Evolutionary conservation across 2,329 filamentous ascomycete species (phyloP).

Genomic region (Claviceps fusiformis): DNA sequence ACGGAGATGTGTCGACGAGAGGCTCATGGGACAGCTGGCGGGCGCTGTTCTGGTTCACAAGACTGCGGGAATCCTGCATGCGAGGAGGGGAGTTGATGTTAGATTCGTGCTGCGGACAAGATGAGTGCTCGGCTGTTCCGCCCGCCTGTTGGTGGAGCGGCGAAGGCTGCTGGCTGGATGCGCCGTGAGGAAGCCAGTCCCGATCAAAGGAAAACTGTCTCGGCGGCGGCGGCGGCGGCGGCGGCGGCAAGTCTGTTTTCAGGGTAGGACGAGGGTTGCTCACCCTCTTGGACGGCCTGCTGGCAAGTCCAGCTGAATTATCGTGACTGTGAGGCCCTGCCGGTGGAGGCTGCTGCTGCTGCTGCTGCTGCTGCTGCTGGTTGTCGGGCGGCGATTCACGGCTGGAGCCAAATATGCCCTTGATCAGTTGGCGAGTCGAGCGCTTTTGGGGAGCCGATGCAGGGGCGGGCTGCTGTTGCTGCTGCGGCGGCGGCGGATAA

Average conservation of each 20-base stretch:
- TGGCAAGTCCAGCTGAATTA: constrained; percentile 33
- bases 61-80: constrained; percentile 26
- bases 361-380: constrained; percentile 8
- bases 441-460: constrained; percentile 28
- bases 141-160: constrained; percentile 32
- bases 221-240: constrained; percentile 17
- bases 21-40: constrained; percentile 32
- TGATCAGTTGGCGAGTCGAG: constrained; percentile 40
- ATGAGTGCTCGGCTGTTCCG: constrained; percentile 25
- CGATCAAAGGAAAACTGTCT: constrained; percentile 7
- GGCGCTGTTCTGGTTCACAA: constrained; percentile 25
- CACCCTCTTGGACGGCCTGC: constrained; percentile 44
- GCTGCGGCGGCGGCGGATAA: constrained; percentile 21
- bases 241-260: constrained; percentile 30
- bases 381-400: too few relatives aligned
- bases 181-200: constrained; percentile 11
- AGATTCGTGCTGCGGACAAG: constrained; percentile 22
- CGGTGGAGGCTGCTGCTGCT: constrained; percentile 8
- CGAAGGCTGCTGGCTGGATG: constrained; percentile 17
- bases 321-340: too few relatives aligned
- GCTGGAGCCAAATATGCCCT: constrained; percentile 34
- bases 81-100: constrained; percentile 24
- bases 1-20: constrained; percentile 29
- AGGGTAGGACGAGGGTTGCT: constrained; percentile 32
- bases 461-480: constrained; percentile 5